Evolutionary conservation across 352 stramenopile species (phyloP), one percentile per base, ranked within the genome.

Genomic region (Globisporangium rhizosaccharum): DNA sequence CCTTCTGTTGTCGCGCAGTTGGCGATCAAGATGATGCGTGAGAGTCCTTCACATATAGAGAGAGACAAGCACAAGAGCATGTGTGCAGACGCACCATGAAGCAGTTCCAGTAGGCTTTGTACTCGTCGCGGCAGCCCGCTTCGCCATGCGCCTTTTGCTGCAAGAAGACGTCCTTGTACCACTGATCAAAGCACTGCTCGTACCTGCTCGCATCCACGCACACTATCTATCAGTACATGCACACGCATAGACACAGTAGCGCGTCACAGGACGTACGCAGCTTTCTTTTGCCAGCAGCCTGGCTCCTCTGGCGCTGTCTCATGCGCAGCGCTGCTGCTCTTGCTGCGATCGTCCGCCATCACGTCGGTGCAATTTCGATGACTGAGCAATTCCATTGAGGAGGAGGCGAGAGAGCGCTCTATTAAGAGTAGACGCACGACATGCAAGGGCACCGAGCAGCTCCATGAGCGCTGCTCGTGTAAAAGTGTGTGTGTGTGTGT

Each of bases 131-230:
- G 51, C 85, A 94, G 53, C 85, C 85, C 15, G 91, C 65, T 57
- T 85, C 65, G 54, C 80, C 81, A 37, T 85, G 53, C 37, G 79
- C 82, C 58, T 90, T 92, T 48, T 88, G 70, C 71, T 90, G 80
- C 20, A 94, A 67, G 59, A 94, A 94, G 30, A 92, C 73, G 41
- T 92, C 71, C 51, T 82, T 89, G 69, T 92, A 94, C 85, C 85
- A 94, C 67, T 79, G 72, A 61, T 94, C 85, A 70, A 94, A 94
- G 73, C 85, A 94, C 59, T 92, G 79, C 62, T 94, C 85, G 61
- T 88, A 87, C 15, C 73, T 82, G 54, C 50, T 25, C 20, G 65
- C 28, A 56, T 9, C 9, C 33, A 12, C 33, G 10, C 10, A 49
- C 44, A 18, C 44, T 0, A 33, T 0, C 30, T 17, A 51, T n/a